phyloP scores from a whole-genome alignment of 2,329 filamentous ascomycete genomes.

The Fusarium sulawesiense region DNA sequence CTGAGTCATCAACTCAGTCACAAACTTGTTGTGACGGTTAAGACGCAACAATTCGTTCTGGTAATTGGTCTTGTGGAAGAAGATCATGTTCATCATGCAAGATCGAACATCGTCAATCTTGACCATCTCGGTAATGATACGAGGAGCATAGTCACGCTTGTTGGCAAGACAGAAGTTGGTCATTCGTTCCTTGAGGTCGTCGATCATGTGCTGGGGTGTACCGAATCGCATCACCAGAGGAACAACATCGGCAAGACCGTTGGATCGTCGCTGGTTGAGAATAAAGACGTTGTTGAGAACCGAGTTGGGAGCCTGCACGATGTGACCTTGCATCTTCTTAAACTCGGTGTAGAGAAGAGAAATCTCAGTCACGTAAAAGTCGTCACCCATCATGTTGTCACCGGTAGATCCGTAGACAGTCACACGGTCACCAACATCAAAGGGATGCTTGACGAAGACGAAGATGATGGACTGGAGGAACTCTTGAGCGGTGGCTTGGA shows the following conservation, averaged over 20 bases:
- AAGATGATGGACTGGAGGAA: conserved; percentile 95
- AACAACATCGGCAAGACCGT: conserved; percentile 86
- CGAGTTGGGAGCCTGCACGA: conserved; percentile 95
- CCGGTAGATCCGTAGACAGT: conserved; percentile 92
- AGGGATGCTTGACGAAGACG: conserved; percentile 97
- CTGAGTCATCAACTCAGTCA: conserved; percentile 87
- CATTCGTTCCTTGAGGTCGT: conserved; percentile 81
- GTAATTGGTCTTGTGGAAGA: conserved; percentile 98
- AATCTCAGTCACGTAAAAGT: conserved; percentile 97
- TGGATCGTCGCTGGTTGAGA: conserved; percentile 91
- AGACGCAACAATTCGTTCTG: conserved; percentile 94
- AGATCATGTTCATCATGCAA: conserved; percentile 89
- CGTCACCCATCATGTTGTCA: conserved; percentile 80
- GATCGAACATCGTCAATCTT: conserved; percentile 85
- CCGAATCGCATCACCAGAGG: conserved; percentile 89
- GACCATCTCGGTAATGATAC: conserved; percentile 86
- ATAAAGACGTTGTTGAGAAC: conserved; percentile 94
- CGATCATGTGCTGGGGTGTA: conserved; percentile 84
- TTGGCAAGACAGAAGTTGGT: conserved; percentile 85
- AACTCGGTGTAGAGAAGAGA: conserved; percentile 94
- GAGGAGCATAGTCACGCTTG: conserved; percentile 88
- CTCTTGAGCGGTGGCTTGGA: conserved; percentile 92
- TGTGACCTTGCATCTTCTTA: conserved; percentile 98
- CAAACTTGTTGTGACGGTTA: conserved; percentile 92
- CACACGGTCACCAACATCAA: conserved; percentile 94